Evolutionary conservation across 2,329 filamentous ascomycete genomes (phyloP).

Genomic region (Pestalotiopsis sp.): DNA sequence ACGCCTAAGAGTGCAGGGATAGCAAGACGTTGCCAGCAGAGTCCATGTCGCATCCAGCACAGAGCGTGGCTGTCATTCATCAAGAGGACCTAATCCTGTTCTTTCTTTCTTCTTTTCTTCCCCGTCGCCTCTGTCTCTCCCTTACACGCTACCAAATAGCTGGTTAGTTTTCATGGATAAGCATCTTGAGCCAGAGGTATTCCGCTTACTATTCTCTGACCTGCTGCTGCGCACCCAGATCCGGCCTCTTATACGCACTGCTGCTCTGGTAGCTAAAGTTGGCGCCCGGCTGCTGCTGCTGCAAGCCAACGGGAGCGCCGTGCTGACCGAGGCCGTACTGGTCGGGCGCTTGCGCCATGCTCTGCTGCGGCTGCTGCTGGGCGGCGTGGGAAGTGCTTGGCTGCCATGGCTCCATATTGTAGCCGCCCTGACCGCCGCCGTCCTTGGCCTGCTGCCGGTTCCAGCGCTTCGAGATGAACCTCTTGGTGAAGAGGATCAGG

Average conservation of each 20-base stretch:
- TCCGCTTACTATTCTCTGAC: constrained; percentile 9
- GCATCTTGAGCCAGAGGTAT: background rate
- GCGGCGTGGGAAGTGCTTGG: background rate
- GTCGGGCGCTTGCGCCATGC: background rate
- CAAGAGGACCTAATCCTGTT: too few relatives aligned
- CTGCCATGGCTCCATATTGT: constrained; percentile 30
- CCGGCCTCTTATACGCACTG: background rate
- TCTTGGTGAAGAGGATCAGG: constrained; percentile 38
- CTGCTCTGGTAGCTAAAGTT: constrained; percentile 2
- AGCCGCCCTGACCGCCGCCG: constrained; percentile 19
- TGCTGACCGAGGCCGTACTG: background rate
- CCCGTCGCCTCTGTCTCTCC: background rate
- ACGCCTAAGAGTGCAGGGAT: too few relatives aligned
- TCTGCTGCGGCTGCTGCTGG: background rate
- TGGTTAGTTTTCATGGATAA: background rate
- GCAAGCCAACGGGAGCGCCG: background rate
- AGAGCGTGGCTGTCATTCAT: too few relatives aligned
- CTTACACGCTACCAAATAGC: too few relatives aligned
- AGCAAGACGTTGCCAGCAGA: too few relatives aligned
- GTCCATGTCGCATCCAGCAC: too few relatives aligned
- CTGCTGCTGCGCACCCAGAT: constrained; percentile 11
- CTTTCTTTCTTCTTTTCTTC: too few relatives aligned
- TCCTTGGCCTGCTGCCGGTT: constrained; percentile 30
- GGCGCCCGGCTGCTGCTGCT: background rate
- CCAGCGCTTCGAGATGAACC: constrained; percentile 33